Evolutionary conservation across 2,329 filamentous ascomycete genomes (phyloP).

Genomic region (Aspergillus sp.): DNA sequence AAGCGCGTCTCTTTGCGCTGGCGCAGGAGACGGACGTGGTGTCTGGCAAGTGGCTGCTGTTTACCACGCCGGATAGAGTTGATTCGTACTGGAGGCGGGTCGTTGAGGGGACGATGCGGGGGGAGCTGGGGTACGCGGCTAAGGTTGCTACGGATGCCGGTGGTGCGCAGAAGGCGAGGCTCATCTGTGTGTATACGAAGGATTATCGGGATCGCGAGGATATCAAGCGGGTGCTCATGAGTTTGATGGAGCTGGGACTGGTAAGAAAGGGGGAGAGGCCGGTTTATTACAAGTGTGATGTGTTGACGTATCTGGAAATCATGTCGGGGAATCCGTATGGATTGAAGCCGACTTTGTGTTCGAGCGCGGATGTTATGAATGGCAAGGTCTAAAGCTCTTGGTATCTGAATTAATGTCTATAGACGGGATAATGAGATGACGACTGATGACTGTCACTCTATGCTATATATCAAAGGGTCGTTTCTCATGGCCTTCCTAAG

Average conservation of each 20-base stretch:
- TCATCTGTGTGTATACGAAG: slow-evolving; percentile 79
- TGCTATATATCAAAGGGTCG: not conserved
- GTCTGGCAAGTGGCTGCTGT: slow-evolving; percentile 63
- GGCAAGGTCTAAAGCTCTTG: slow-evolving; percentile 27
- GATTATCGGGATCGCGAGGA: slow-evolving; percentile 74
- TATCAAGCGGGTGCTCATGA: slow-evolving; percentile 68
- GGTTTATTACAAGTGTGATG: slow-evolving; percentile 82
- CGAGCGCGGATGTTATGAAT: slow-evolving; percentile 43
- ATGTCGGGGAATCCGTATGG: slow-evolving; percentile 64
- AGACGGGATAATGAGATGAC: slow-evolving; percentile 3
- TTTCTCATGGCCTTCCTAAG: not conserved
- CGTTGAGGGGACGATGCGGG: slow-evolving; percentile 68
- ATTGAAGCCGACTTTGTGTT: slow-evolving; percentile 58
- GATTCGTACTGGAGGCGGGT: slow-evolving; percentile 61
- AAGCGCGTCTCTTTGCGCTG: slow-evolving; percentile 62
- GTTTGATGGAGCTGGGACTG: slow-evolving; percentile 66
- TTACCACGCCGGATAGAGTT: slow-evolving; percentile 26
- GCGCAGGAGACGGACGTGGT: slow-evolving; percentile 64
- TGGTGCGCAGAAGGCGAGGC: slow-evolving; percentile 47
- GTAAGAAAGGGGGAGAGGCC: slow-evolving; percentile 47
- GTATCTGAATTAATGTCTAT: slow-evolving; percentile 16
- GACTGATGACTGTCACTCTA: not conserved
- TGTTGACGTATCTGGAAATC: slow-evolving; percentile 70
- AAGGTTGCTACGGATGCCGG: slow-evolving; percentile 67
- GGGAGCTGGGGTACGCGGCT: slow-evolving; percentile 71